Conservation (phyloP, 2,329 filamentous ascomycete genomes). For the Ophiocordyceps camponoti-floridani region DNA sequence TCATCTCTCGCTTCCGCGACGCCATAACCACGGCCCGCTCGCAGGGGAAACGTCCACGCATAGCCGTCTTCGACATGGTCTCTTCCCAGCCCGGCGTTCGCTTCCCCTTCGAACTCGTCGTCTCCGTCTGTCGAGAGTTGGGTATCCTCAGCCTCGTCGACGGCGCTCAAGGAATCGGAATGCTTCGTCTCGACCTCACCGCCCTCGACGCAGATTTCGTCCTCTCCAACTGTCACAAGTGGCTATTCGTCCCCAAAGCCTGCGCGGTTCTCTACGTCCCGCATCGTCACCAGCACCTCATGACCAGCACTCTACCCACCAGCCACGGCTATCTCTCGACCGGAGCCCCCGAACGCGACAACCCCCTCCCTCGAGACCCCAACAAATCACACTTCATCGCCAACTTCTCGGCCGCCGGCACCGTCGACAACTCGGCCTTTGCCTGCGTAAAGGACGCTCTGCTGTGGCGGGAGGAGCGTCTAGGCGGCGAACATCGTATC, state of each 20-base stretch:
- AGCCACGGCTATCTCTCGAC: not conserved
- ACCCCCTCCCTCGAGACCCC: not conserved
- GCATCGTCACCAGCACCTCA: not conserved
- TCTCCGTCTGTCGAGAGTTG: not conserved
- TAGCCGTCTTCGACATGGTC: constrained; percentile 1
- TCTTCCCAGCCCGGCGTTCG: not conserved
- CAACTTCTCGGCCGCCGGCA: not conserved
- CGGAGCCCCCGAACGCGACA: not conserved
- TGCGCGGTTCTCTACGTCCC: not conserved
- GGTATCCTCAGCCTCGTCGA: not conserved
- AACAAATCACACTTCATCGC: not conserved
- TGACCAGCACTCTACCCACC: not conserved
- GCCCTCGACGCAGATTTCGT: not conserved
- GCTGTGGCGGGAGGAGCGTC: not conserved
- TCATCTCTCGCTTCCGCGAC: not conserved
- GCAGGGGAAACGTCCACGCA: not conserved
- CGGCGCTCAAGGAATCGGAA: not conserved
- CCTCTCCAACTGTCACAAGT: constrained; percentile 1
- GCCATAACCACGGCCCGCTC: not conserved
- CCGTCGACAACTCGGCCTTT: not conserved
- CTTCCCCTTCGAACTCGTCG: not conserved
- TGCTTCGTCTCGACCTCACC: not conserved
- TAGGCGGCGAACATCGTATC: not conserved
- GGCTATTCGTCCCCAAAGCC: not conserved
- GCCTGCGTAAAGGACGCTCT: not conserved